These are phyloP conservation scores for Phialophora chinensis DNA, from an alignment of 2,329 filamentous ascomycete genomes.

Conservation along the genomic window DNA sequence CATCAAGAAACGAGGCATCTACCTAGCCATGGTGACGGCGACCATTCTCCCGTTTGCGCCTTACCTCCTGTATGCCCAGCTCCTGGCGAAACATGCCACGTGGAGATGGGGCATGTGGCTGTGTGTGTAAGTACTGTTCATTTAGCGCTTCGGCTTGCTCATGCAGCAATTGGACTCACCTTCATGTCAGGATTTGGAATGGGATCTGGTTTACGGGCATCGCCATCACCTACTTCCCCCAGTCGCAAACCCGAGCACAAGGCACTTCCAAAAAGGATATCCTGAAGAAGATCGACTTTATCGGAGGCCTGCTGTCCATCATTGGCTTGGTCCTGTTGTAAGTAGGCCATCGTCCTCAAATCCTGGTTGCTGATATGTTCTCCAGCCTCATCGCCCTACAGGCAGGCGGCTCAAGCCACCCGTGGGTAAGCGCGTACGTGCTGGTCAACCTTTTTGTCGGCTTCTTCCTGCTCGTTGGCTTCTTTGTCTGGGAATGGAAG, in stretches of 20 bases:
- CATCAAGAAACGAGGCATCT: conserved; percentile 25
- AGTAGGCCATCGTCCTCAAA: neutral
- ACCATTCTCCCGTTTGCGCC: conserved; percentile 27
- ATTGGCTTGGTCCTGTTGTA: conserved; percentile 14
- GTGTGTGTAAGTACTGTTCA: too few relatives aligned
- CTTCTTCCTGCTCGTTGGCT: conserved; percentile 1
- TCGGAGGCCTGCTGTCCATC: conserved; percentile 12
- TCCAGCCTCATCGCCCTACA: conserved; percentile 6
- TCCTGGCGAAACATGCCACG: conserved; percentile 10
- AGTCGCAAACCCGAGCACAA: conserved; percentile 8
- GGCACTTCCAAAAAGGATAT: neutral
- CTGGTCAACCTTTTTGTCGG: conserved; percentile 10
- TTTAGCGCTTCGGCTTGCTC: too few relatives aligned
- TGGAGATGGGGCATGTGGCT: conserved; percentile 13
- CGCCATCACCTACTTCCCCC: conserved; percentile 11
- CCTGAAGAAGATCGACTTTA: conserved; percentile 7
- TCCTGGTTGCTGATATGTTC: too few relatives aligned
- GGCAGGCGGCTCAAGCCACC: neutral
- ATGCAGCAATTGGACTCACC: neutral
- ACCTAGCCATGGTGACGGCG: conserved; percentile 20
- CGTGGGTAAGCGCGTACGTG: conserved; percentile 9
- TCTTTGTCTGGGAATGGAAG: conserved; percentile 10
- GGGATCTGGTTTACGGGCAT: conserved; percentile 8
- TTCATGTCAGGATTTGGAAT: conserved; percentile 13
- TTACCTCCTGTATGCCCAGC: conserved; percentile 15